These are phyloP conservation scores for Cylindrodendrum hubeiense DNA, from an alignment of 2,329 filamentous ascomycete species.

Conservation along the genomic window DNA sequence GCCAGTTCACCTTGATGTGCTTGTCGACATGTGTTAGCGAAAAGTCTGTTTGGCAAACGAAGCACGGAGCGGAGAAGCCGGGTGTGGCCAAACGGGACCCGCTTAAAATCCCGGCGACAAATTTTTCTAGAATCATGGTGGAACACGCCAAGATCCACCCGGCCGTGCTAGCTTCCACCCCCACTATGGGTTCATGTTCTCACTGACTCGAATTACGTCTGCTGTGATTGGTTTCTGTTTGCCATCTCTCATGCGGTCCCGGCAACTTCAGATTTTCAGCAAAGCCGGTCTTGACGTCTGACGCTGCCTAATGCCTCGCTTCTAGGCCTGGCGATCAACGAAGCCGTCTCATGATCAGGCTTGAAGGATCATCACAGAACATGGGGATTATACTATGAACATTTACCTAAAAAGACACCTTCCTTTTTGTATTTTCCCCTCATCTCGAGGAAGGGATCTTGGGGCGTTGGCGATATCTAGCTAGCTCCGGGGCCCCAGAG, in stretches of 20 bases:
- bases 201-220: conserved; percentile 12
- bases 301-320: not conserved
- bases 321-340: not conserved
- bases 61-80: not conserved
- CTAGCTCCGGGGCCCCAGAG: conserved; percentile 25
- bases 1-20: not conserved
- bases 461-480: conserved; percentile 7
- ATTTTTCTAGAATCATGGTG: conserved; percentile 26
- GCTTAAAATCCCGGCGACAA: not conserved
- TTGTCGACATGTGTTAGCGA: not conserved
- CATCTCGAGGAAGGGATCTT: conserved; percentile 2
- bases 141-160: conserved; percentile 22
- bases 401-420: not conserved
- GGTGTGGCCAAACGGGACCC: conserved; percentile 4
- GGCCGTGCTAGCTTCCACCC: not conserved
- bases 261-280: conserved; percentile 5
- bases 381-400: conserved; percentile 1
- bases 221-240: conserved; percentile 18
- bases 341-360: not conserved
- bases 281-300: not conserved
- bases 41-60: not conserved
- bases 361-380: not conserved
- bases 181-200: conserved; percentile 19
- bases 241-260: not conserved
- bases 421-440: not conserved